These are phyloP conservation scores for Teunomyces pallodes DNA, from an alignment of 805 yeast species.

Conservation along the genomic window DNA sequence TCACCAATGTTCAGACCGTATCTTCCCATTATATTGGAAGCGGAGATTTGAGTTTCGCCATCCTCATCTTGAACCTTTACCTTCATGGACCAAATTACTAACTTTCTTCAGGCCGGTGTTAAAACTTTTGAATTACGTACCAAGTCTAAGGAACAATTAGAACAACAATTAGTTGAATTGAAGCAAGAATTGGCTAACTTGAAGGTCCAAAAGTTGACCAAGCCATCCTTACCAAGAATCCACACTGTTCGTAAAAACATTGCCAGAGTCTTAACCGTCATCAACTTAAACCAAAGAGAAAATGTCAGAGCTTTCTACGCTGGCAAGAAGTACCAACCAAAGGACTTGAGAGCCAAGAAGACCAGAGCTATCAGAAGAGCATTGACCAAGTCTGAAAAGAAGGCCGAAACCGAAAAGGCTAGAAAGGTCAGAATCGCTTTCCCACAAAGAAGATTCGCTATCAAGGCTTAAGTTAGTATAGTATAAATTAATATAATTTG, in stretches of 20 bases:
- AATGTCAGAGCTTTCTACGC: slow-evolving; percentile 92
- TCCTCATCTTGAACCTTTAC: background rate
- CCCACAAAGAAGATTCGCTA: slow-evolving; percentile 98
- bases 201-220: slow-evolving; percentile 92
- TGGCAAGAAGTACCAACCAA: slow-evolving; percentile 94
- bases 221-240: slow-evolving; percentile 93
- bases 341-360: slow-evolving; percentile 98
- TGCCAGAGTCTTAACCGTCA: slow-evolving; percentile 96
- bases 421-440: slow-evolving; percentile 89
- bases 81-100: background rate
- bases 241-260: slow-evolving; percentile 97
- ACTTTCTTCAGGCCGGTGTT: slow-evolving; percentile 64
- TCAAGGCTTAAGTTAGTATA: slow-evolving; percentile 76
- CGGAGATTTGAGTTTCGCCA: too few species aligned
- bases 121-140: slow-evolving; percentile 96
- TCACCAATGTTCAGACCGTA: too few species aligned
- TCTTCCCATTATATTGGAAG: too few species aligned
- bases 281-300: slow-evolving; percentile 95
- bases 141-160: slow-evolving; percentile 95
- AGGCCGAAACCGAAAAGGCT: slow-evolving; percentile 80
- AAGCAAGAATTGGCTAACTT: slow-evolving; percentile 95
- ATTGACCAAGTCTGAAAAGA: slow-evolving; percentile 83
- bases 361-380: slow-evolving; percentile 99
- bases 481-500: slow-evolving; percentile 5
- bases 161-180: slow-evolving; percentile 89